phyloP scores from a whole-genome alignment of 2,329 filamentous ascomycete genomes.

The Dendrostoma leiphaemia region DNA sequence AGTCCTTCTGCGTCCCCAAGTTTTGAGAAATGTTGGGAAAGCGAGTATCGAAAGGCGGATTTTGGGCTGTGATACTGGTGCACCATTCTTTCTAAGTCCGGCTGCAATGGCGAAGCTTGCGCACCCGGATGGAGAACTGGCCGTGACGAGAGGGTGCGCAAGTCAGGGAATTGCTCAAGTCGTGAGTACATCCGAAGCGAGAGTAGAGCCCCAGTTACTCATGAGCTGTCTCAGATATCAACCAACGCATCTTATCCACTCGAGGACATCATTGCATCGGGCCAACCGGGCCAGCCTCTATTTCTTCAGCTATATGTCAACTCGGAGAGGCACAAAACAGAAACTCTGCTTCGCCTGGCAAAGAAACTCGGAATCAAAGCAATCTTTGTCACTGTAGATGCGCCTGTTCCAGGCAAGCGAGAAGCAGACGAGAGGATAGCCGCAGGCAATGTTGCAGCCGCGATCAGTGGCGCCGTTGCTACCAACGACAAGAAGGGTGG shows the following conservation, averaged over 20 bases:
- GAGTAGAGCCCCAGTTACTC: too few species aligned
- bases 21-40: slow-evolving; percentile 44
- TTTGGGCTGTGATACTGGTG: slow-evolving; percentile 37
- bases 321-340: slow-evolving; percentile 46
- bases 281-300: slow-evolving; percentile 37
- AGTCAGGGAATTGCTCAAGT: slow-evolving; percentile 48
- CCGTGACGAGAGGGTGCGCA: slow-evolving; percentile 46
- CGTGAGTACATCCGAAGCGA: slow-evolving; percentile 27
- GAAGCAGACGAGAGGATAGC: slow-evolving; percentile 54
- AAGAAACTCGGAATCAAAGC: slow-evolving; percentile 46
- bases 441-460: slow-evolving; percentile 37
- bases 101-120: slow-evolving; percentile 49
- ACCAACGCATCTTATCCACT: slow-evolving; percentile 50
- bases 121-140: slow-evolving; percentile 50
- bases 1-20: slow-evolving; percentile 51
- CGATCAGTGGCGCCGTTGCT: slow-evolving; percentile 39
- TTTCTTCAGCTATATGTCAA: slow-evolving; percentile 58
- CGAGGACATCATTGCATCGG: slow-evolving; percentile 37
- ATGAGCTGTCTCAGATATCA: slow-evolving; percentile 37
- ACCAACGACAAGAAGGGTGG: slow-evolving; percentile 51
- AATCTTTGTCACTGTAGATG: slow-evolving; percentile 54
- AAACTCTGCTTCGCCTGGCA: slow-evolving; percentile 39
- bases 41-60: slow-evolving; percentile 39
- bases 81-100: slow-evolving; percentile 50
- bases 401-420: slow-evolving; percentile 54